Evolutionary conservation across 2,329 filamentous ascomycete species (phyloP).

Genomic region (Lizonia empirigonia): DNA sequence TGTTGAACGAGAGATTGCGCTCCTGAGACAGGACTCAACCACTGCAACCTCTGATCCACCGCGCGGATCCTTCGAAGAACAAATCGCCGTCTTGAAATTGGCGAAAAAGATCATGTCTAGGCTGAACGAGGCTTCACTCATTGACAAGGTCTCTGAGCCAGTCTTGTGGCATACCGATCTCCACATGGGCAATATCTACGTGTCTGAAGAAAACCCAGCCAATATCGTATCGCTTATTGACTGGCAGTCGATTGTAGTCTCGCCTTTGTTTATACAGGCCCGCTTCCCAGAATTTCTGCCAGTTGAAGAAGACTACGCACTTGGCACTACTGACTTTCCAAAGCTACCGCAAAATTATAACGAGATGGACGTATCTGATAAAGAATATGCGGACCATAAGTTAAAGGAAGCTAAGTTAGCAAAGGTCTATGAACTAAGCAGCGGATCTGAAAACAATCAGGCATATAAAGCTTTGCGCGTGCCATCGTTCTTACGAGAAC

Average conservation of each 20-base stretch:
- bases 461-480: constrained; percentile 33
- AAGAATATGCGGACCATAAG: constrained; percentile 10
- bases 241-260: constrained; percentile 33
- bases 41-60: constrained; percentile 11
- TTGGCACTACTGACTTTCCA: constrained; percentile 11
- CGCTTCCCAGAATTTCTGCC: constrained; percentile 25
- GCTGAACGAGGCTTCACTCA: constrained; percentile 12
- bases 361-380: constrained; percentile 16
- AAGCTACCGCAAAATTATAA: constrained; percentile 17
- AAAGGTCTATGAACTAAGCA: constrained; percentile 42
- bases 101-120: constrained; percentile 20
- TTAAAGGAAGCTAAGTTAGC: constrained; percentile 18
- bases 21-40: neutral
- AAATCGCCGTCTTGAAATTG: constrained; percentile 18
- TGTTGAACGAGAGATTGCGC: constrained; percentile 22
- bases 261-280: constrained; percentile 24
- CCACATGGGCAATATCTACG: constrained; percentile 48
- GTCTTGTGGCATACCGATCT: constrained; percentile 44
- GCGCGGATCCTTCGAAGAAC: constrained; percentile 21
- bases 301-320: constrained; percentile 21
- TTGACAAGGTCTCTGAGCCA: constrained; percentile 10
- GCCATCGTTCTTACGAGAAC: constrained; percentile 39
- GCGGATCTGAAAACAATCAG: constrained; percentile 25
- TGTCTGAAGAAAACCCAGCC: constrained; percentile 24
- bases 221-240: constrained; percentile 32